Evolutionary conservation across 345 rosid genomes (phyloP).

Genomic region (Rubroshorea leprosula): DNA sequence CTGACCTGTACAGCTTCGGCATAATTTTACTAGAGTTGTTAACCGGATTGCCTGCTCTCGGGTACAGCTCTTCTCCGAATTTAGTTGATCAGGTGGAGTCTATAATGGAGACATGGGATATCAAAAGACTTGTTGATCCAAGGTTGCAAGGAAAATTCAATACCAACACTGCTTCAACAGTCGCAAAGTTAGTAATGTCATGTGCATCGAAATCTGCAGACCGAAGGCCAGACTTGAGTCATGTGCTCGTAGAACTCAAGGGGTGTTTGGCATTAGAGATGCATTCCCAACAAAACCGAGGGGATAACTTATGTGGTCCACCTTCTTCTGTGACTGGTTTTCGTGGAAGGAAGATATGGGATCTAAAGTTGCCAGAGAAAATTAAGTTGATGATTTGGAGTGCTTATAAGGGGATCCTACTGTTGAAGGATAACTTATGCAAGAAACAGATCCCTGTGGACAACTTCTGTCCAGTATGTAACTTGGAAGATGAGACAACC

Average conservation of each 20-base stretch:
- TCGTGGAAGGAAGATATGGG: too few species aligned
- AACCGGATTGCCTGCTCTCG: constrained; percentile 31
- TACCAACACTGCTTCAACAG: constrained; percentile 27
- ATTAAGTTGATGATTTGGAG: too few species aligned
- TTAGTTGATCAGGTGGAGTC: constrained; percentile 20
- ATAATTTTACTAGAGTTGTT: constrained; percentile 34
- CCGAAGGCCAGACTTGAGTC: constrained; percentile 26
- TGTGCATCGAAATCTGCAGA: constrained; percentile 5
- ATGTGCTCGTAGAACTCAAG: constrained; percentile 19
- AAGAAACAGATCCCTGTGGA: too few species aligned
- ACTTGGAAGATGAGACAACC: too few species aligned
- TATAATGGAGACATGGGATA: constrained; percentile 24
- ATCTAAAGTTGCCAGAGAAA: too few species aligned
- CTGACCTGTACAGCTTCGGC: constrained; percentile 40
- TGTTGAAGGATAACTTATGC: too few species aligned
- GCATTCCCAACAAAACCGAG: too few species aligned
- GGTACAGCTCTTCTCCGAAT: too few species aligned
- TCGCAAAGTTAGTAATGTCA: constrained; percentile 17
- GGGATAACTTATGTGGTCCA: too few species aligned
- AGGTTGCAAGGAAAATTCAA: constrained; percentile 9
- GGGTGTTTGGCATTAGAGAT: constrained; percentile 22
- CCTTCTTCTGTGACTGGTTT: too few species aligned
- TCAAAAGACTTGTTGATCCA: constrained; percentile 24
- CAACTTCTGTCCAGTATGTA: too few species aligned
- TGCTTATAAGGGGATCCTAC: too few species aligned